Evolutionary conservation across 2,329 filamentous ascomycete species (phyloP), one percentile per base, ranked within the genome.

Genomic region (Emmonsiellopsis sp.): DNA sequence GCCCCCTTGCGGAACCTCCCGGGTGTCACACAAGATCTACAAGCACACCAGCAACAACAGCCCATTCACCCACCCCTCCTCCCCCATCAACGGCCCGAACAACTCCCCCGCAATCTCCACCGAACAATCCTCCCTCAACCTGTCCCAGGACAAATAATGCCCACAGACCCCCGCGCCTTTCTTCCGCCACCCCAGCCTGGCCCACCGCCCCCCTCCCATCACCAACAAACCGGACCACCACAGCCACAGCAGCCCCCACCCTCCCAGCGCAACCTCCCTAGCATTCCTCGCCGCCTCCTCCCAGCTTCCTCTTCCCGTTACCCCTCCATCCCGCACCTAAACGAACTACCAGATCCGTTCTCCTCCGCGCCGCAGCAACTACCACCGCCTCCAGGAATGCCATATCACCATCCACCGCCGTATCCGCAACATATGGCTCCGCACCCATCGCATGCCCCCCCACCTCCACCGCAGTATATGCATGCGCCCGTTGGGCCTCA

Each of bases 1-100:
- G 42, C 52, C 5, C 47, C 52, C 20, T 32, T 54, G 6, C 49
- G 48, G 10, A 51, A 34, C n/a, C 38, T 44, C 30, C 49, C 49
- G 6, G 9, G 15, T 13, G 20, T 51, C 6, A 32, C 38, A 30
- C 40, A 52, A 11, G 37, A 53, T 13, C 35, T 41, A 9, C 49
- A 43, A 16, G 20, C 52, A 8, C 46, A 54, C 15, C 53, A 35
- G 35, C 61, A 13, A 63, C 65, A 57, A 50, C 54, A 52, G 13
- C 51, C 51, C 16, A 52, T 48, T 15, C 37, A 55, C 40, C 48
- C 52, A 46, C 54, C 57, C 11, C 56, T 31, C 79, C 63, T 71
- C 76, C 32, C 76, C 79, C 70, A 66, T 78, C 51, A 76, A 80
- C 59, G 72, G 79, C 59, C 59, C 78, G 57, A 61, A 67, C 60